A percentile compares a stretch with the other conserved stretches of the same genome.
These are phyloP conservation scores for Marasmius fiardii DNA, from an alignment of 1,284 basidiomycete species.

Conservation along the genomic window DNA sequence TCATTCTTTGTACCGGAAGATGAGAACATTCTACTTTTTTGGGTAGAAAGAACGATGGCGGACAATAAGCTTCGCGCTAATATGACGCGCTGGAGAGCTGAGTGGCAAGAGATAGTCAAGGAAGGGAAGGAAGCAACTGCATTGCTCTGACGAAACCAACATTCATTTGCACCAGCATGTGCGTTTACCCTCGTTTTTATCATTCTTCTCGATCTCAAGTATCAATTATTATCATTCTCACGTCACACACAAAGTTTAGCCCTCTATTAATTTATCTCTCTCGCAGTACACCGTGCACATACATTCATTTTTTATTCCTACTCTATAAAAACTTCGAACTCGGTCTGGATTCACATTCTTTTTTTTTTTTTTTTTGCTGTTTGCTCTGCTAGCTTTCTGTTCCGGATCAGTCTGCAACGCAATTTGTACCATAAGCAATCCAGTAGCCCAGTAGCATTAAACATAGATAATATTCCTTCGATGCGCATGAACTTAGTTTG, in stretches of 20 bases:
- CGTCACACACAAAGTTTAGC: neutral
- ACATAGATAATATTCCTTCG: neutral
- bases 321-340: neutral
- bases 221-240: neutral
- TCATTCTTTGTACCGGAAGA: conserved; percentile 91
- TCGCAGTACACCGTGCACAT: neutral
- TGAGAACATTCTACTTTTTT: conserved; percentile 76
- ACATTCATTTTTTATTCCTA: neutral
- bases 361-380: neutral
- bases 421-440: conserved; percentile 1
- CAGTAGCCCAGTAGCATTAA: neutral
- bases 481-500: neutral
- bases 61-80: conserved; percentile 68
- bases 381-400: conserved; percentile 4
- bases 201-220: neutral
- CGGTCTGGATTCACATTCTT: neutral
- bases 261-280: neutral
- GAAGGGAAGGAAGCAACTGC: conserved; percentile 62
- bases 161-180: too few species aligned
- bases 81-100: conserved; percentile 68
- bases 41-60: conserved; percentile 74
- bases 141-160: conserved; percentile 42
- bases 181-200: neutral
- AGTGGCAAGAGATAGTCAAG: conserved; percentile 70
- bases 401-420: neutral